Conservation (phyloP, 1,139 yeast species). For the Taphrina flavorubra region DNA sequence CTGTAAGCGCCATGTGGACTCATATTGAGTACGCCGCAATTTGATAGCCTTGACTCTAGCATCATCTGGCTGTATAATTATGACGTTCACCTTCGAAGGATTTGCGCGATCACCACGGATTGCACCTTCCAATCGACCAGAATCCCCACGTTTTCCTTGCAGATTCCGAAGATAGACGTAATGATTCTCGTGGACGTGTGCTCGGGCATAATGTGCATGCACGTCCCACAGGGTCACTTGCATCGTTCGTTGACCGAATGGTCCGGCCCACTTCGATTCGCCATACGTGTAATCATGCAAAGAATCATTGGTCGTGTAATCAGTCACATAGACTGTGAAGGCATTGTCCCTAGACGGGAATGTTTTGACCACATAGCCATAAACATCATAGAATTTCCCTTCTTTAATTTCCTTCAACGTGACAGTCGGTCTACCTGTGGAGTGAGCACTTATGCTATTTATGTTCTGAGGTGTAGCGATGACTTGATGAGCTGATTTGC, state of each 20-base stretch:
- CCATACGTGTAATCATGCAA: conserved; percentile 39
- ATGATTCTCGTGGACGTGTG: conserved; percentile 38
- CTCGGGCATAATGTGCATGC: conserved; percentile 33
- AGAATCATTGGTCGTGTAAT: conserved; percentile 34
- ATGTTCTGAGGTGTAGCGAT: conserved; percentile 6
- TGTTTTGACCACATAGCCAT: conserved; percentile 41
- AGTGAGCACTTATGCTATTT: background rate
- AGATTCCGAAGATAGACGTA: conserved; percentile 37
- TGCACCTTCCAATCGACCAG: conserved; percentile 40
- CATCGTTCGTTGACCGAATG: conserved; percentile 35
- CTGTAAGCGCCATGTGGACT: conserved; percentile 14
- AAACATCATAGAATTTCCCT: conserved; percentile 33
- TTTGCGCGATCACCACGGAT: conserved; percentile 36
- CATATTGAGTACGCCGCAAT: conserved; percentile 32
- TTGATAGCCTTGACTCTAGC: conserved; percentile 28
- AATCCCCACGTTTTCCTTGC: conserved; percentile 12
- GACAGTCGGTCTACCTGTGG: conserved; percentile 10
- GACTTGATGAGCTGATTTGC: conserved; percentile 1
- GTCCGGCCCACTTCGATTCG: conserved; percentile 40
- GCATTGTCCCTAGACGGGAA: conserved; percentile 39
- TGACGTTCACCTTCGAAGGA: conserved; percentile 37
- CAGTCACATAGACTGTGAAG: conserved; percentile 39
- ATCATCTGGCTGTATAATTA: conserved; percentile 19
- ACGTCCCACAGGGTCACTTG: conserved; percentile 42
- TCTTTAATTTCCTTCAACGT: conserved; percentile 33